Evolutionary conservation across 176 grass and related monocot genomes (phyloP), one percentile per base, ranked within the genome.

Genomic region (Lolium perenne): DNA sequence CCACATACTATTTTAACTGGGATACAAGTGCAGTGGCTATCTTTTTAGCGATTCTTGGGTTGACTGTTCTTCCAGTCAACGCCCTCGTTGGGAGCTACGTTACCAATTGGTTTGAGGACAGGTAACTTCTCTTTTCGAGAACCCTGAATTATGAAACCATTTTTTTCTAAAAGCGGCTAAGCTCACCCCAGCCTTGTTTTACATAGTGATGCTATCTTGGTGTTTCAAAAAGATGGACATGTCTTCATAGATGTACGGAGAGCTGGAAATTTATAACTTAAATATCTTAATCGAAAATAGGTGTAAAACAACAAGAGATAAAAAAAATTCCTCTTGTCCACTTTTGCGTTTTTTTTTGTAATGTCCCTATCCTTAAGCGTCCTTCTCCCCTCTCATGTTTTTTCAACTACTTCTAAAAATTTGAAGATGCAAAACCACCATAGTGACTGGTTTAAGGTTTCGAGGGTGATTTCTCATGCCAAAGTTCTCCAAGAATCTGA

Each of bases 51-150:
- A 84, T 92, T 86, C 91, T 98, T 73, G 97, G 97, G 58, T 77
- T 92, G 56, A 95, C 94, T 16, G 97, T 98, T 85, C 91, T 98
- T 88, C 97, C 97, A 18, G 90, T 98, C 57, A 96, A 98, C 83
- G 94, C 90, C n/a, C 18, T 92, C 80, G 90, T 98, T 48, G 95
- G 95, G 72, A 94, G 86, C 69, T 98, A 98, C 79, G 88, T 98
- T 68, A 98, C 88, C 65, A 98, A 98, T 87, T 89, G 94, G 82
- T 98, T 91, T 62, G 96, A 98, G 91, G 93, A 98, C 64, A 95
- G 93, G 96, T 95, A 94, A 57, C 38, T 38, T 60, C 18, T 91
- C 46, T 13, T 47, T 47, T 47, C 46, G 8, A 8, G 81, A 29
- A 48, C 54, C 17, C 17, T 38, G 66, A 38, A 70, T 20, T 41